Conservation (phyloP, 2,329 filamentous ascomycete species). For the Aureobasidium sp. region DNA sequence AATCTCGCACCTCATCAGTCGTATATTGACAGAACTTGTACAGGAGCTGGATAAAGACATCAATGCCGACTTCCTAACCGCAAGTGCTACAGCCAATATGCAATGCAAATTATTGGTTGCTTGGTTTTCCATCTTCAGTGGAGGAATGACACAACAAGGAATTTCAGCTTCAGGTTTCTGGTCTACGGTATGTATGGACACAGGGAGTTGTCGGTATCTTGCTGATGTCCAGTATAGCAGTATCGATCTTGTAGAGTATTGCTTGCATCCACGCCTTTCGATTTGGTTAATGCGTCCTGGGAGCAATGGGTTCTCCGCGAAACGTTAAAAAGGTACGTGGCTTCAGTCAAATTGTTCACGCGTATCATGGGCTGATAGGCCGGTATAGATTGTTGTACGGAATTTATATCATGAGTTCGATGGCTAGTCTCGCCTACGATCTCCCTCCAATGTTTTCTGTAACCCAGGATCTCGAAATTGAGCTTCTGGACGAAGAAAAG, state of each 20-base stretch:
- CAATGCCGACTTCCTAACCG: not conserved
- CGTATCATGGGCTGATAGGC: not conserved
- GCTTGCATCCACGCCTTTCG: not conserved
- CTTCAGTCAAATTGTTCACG: not conserved
- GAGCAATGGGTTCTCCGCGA: not conserved
- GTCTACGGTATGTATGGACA: not conserved
- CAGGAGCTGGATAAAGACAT: not conserved
- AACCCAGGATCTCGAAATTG: conserved; percentile 27
- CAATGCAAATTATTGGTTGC: conserved; percentile 23
- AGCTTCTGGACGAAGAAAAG: conserved; percentile 25
- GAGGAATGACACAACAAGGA: conserved; percentile 3
- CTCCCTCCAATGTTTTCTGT: conserved; percentile 25
- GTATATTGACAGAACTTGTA: not conserved
- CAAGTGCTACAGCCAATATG: conserved; percentile 15
- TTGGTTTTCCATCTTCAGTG: conserved; percentile 10
- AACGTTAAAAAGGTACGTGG: not conserved
- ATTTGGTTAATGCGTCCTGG: not conserved
- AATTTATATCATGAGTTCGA: conserved; percentile 26
- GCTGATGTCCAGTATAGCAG: not conserved
- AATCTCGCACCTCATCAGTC: too few relatives aligned
- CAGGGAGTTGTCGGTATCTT: not conserved
- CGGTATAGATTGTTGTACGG: conserved; percentile 18
- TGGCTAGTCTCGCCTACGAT: conserved; percentile 26
- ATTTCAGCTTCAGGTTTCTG: not conserved
- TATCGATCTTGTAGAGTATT: not conserved